Percentiles rank a stretch among this genome's conserved stretches.
phyloP scores from a whole-genome alignment of 148 eudicot genomes.

The Rhododendron griersonianum region DNA sequence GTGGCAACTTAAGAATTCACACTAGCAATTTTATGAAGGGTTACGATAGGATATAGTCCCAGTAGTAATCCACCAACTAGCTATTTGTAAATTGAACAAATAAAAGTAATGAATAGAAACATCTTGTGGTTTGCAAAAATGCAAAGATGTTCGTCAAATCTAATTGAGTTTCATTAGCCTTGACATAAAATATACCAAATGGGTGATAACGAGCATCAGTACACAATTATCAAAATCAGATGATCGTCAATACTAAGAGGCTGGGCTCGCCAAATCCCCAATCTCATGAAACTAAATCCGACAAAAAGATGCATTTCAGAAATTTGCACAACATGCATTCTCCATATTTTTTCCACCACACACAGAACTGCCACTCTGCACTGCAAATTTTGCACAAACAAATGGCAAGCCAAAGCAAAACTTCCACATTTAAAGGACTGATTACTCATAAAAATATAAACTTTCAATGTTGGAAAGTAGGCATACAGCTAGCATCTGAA shows the following conservation, averaged over 20 bases:
- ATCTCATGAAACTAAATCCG: background rate
- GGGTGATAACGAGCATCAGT: background rate
- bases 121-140: background rate
- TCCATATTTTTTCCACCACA: background rate
- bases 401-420: background rate
- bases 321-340: background rate
- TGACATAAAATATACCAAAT: background rate
- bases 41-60: background rate
- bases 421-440: background rate
- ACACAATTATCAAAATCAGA: background rate
- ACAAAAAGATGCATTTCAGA: background rate
- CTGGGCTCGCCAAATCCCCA: background rate
- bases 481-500: background rate
- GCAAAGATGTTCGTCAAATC: background rate
- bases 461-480: background rate
- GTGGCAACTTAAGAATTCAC: background rate
- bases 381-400: background rate
- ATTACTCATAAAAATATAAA: background rate
- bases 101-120: background rate
- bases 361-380: background rate
- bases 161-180: background rate
- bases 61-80: background rate
- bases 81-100: background rate
- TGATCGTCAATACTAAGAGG: background rate
- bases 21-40: background rate